Evolutionary conservation across 208 protist genomes (phyloP), one percentile per base, ranked within the genome.

Genomic region (Trypanosoma rangeli): DNA sequence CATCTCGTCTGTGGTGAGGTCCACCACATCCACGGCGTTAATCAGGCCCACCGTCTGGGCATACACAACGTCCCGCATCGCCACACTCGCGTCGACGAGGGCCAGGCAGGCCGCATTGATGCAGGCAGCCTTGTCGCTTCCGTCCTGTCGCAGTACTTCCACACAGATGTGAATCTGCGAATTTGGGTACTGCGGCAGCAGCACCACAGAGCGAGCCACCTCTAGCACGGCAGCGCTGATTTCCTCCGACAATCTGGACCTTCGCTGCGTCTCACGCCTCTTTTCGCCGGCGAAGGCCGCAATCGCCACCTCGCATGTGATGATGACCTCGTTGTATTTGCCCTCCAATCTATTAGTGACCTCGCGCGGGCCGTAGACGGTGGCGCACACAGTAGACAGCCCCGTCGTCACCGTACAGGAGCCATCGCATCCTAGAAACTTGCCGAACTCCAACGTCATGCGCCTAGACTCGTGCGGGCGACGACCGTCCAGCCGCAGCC

Each of bases 71-170:
- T 93, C 89, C 16, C 86, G 84, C 88, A 97, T 95, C 0, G 89
- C 85, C 2, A 97, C 77, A 52, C 84, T 86, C 24, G 92, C 92
- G 66, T 94, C 82, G 20, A 88, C 66, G 9, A 97, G 79, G n/a
- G 92, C 92, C 22, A 97, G 79, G 63, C 87, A 94, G 20, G 92
- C 92, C 10, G 92, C 92, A 61, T 93, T 97, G 73, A 97, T 90
- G 67, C 84, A 87, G 35, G 89, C 80, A 5, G 87, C 79, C 70
- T 92, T 94, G 44, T 94, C 89, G 55, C 77, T 91, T 3, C 89
- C 92, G 70, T 97, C 89, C 31, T 87, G 78, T 58, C 81, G 81
- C 18, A 97, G 77, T 5, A 97, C 78, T 53, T 95, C 89, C 4
- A 97, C 68, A 58, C 76, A 84, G 37, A 97, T 79, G 82, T 94